A percentile compares a stretch with the other conserved stretches of the same genome.
Conservation (phyloP, 805 yeast genomes). For the Lipomyces kockii region DNA sequence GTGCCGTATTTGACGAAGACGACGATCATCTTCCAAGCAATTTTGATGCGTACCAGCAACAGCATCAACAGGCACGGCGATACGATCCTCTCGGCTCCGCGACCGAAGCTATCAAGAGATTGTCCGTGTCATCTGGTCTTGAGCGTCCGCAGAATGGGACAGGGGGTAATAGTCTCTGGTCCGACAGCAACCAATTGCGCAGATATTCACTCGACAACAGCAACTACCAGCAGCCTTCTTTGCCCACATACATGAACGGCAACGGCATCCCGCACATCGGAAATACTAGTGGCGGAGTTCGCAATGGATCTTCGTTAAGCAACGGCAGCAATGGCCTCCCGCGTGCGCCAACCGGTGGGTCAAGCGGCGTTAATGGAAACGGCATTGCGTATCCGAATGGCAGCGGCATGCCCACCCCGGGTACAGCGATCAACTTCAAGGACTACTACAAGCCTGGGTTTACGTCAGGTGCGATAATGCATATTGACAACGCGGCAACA, state of each 20-base stretch:
- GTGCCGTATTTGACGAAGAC: slow-evolving; percentile 28
- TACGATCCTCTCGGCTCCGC: background rate
- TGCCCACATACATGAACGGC: background rate
- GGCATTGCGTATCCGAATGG: background rate
- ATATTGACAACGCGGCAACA: background rate
- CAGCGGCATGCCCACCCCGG: background rate
- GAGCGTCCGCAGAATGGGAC: background rate
- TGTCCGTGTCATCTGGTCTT: slow-evolving; percentile 5
- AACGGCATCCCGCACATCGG: background rate
- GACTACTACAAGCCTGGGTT: background rate
- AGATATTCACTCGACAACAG: background rate
- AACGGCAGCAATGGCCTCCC: background rate
- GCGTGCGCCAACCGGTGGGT: background rate
- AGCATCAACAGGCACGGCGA: background rate
- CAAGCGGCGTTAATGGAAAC: background rate
- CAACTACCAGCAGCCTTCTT: slow-evolving; percentile 1
- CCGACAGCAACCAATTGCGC: background rate
- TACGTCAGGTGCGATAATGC: background rate
- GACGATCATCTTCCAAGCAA: slow-evolving; percentile 9
- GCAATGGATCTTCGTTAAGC: background rate
- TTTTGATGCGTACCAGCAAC: background rate
- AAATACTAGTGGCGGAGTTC: background rate
- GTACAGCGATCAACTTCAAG: background rate
- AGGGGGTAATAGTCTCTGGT: background rate
- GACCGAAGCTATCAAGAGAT: slow-evolving; percentile 10